Conservation (phyloP, 495 filamentous ascomycete genomes). For the Lophiostoma macrostomum region DNA sequence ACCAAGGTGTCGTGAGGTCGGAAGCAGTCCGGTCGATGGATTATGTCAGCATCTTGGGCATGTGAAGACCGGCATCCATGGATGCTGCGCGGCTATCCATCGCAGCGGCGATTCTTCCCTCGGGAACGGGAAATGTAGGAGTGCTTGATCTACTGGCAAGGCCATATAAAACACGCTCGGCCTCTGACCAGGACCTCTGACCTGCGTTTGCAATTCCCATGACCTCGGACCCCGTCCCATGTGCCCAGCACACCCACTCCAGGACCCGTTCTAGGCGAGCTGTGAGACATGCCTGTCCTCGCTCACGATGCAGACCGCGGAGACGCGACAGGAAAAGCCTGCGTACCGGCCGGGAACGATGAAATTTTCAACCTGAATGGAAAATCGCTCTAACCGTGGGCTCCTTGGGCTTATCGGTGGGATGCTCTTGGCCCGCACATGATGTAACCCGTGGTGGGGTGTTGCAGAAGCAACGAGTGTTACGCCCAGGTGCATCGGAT, state of each 20-base stretch:
- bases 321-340: not conserved
- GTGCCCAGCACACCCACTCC: not conserved
- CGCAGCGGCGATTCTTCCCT: too few species aligned
- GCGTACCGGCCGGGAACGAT: slow-evolving; percentile 1
- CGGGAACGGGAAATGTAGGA: slow-evolving; percentile 15
- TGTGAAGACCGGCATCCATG: too few species aligned
- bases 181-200: too few species aligned
- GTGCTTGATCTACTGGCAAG: not conserved
- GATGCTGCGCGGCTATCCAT: too few species aligned
- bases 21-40: too few species aligned
- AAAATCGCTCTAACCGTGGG: not conserved
- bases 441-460: not conserved
- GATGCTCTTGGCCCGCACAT: too few species aligned
- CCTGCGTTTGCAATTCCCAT: not conserved
- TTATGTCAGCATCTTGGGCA: too few species aligned
- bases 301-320: not conserved
- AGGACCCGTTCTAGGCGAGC: not conserved
- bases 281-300: too few species aligned
- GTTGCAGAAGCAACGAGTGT: slow-evolving; percentile 10
- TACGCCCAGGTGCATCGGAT: not conserved
- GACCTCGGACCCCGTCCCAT: not conserved
- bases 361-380: slow-evolving; percentile 20
- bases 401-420: slow-evolving; percentile 1
- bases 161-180: not conserved
- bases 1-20: too few species aligned